Percentiles rank a stretch among this genome's conserved stretches.
Conservation (phyloP, 1,284 basidiomycete species). For the Fomitiporia mediterranea region DNA sequence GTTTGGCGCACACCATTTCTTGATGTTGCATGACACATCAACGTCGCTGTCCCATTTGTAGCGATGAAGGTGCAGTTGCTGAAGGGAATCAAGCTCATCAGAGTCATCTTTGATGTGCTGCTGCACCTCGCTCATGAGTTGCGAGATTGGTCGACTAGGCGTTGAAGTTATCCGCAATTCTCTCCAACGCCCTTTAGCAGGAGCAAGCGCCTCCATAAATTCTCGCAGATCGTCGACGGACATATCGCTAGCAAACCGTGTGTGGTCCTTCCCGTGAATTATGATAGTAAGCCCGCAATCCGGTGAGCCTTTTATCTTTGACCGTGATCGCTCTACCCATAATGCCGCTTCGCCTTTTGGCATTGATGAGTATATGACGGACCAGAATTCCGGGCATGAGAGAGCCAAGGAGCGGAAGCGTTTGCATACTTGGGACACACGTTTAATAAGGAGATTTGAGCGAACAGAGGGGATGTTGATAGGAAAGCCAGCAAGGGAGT, state of each 20-base stretch:
- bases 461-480: slow-evolving; percentile 9
- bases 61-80: slow-evolving; percentile 6
- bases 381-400: slow-evolving; percentile 10
- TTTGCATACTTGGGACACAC: slow-evolving; percentile 10
- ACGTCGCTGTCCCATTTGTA: slow-evolving; percentile 17
- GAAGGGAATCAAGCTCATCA: not conserved
- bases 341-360: slow-evolving; percentile 5
- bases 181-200: slow-evolving; percentile 7
- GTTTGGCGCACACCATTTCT: slow-evolving; percentile 5
- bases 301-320: slow-evolving; percentile 1
- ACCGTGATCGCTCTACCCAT: slow-evolving; percentile 8
- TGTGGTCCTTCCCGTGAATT: slow-evolving; percentile 13
- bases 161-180: slow-evolving; percentile 13
- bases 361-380: slow-evolving; percentile 6
- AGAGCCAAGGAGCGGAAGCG: slow-evolving; percentile 6
- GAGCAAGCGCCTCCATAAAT: slow-evolving; percentile 9
- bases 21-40: slow-evolving; percentile 6
- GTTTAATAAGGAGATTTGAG: slow-evolving; percentile 11
- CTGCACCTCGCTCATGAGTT: slow-evolving; percentile 13
- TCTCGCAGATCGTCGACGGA: slow-evolving; percentile 10
- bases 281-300: slow-evolving; percentile 2
- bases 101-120: too few relatives aligned
- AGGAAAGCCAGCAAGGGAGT: slow-evolving; percentile 1
- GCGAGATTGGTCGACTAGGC: slow-evolving; percentile 11
- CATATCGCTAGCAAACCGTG: slow-evolving; percentile 11